Percentiles rank a stretch among this genome's conserved stretches.
These are phyloP conservation scores for Botryosphaeria dothidea DNA, from an alignment of 2,329 filamentous ascomycete species.

Conservation along the genomic window DNA sequence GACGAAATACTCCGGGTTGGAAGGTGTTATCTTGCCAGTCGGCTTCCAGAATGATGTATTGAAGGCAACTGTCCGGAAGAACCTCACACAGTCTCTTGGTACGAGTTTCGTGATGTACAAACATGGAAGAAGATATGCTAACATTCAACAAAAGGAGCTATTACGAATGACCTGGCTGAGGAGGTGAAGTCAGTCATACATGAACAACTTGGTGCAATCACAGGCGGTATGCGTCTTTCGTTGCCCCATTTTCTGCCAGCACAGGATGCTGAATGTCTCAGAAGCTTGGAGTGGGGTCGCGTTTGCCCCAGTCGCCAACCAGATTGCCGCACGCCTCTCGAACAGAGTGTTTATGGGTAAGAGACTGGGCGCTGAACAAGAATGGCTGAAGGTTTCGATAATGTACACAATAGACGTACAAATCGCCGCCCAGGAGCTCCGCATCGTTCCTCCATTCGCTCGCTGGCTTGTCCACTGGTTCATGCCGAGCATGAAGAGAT, in stretches of 20 bases:
- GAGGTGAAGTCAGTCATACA: background rate
- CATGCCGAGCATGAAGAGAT: slow-evolving; percentile 29
- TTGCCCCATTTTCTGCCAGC: no score
- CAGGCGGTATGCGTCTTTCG: background rate
- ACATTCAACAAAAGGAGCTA: background rate
- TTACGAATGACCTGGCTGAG: background rate
- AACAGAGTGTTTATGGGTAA: slow-evolving; percentile 39
- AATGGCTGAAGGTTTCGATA: slow-evolving; percentile 40
- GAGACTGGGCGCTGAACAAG: slow-evolving; percentile 36
- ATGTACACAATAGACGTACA: slow-evolving; percentile 40
- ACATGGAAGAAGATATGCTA: background rate
- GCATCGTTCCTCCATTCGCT: slow-evolving; percentile 35
- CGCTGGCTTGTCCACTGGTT: slow-evolving; percentile 37
- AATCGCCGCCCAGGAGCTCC: slow-evolving; percentile 34
- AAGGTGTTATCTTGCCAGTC: background rate
- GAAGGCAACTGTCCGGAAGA: background rate
- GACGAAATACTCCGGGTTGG: background rate
- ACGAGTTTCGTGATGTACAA: background rate
- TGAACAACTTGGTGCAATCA: background rate
- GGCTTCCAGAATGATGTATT: background rate
- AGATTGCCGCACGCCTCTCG: slow-evolving; percentile 36
- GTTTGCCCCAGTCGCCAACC: slow-evolving; percentile 37
- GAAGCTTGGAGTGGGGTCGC: slow-evolving; percentile 24
- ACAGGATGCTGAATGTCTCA: slow-evolving; percentile 3
- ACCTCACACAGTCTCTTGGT: slow-evolving; percentile 1